Evolutionary conservation across 1,139 yeast genomes (phyloP).

Genomic region (Kurtzmaniella quercitrusa): DNA sequence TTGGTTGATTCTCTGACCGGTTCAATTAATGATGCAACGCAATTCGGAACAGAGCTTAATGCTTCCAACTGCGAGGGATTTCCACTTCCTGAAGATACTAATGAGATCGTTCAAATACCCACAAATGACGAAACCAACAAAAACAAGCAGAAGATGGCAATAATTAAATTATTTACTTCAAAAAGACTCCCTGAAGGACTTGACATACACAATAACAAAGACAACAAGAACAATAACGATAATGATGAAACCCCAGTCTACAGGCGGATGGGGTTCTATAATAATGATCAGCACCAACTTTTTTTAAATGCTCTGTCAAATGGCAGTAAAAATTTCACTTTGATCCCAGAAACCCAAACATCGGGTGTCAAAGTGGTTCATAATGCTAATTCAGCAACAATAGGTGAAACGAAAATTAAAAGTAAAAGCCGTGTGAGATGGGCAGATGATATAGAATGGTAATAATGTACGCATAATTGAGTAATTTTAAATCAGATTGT

Average conservation of each 20-base stretch:
- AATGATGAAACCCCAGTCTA: constrained; percentile 1
- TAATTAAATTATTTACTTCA: constrained; percentile 44
- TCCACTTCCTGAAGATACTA: constrained; percentile 55
- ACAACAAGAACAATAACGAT: background rate
- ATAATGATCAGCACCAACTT: constrained; percentile 25
- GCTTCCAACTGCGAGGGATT: constrained; percentile 61
- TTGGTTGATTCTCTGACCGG: constrained; percentile 71
- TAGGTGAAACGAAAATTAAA: background rate
- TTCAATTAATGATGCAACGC: constrained; percentile 63
- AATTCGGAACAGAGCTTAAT: constrained; percentile 72
- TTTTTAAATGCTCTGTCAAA: constrained; percentile 11
- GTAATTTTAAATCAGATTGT: too few species aligned
- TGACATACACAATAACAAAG: constrained; percentile 3
- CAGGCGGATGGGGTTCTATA: constrained; percentile 26
- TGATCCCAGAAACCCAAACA: background rate
- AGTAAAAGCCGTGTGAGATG: constrained; percentile 27
- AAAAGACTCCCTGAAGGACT: constrained; percentile 12
- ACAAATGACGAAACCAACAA: constrained; percentile 36
- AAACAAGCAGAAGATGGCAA: constrained; percentile 45
- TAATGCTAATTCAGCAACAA: constrained; percentile 1
- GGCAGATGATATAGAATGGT: constrained; percentile 57
- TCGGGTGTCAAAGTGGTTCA: constrained; percentile 3
- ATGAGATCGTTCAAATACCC: constrained; percentile 66
- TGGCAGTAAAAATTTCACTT: constrained; percentile 3
- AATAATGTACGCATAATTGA: constrained; percentile 9